Conservation (phyloP, 2,329 filamentous ascomycete species). For the Nothophaeocryptopus gaeumannii region DNA sequence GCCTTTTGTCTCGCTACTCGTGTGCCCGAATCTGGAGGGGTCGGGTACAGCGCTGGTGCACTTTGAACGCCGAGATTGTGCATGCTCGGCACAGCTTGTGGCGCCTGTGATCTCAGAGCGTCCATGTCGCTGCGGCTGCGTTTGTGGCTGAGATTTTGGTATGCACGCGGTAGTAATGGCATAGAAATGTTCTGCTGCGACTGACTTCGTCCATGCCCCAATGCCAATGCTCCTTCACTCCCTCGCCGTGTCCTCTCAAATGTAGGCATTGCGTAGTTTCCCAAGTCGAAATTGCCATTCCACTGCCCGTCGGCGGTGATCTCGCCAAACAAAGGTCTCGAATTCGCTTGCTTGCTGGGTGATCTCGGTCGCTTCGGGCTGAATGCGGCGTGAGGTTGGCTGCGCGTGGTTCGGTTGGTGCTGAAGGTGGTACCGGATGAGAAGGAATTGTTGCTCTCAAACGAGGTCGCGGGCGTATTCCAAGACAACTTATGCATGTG, state of each 20-base stretch:
- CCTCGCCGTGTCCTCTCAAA: slow-evolving; percentile 51
- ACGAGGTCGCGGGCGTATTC: slow-evolving; percentile 29
- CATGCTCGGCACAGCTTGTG: slow-evolving; percentile 28
- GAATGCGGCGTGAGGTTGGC: slow-evolving; percentile 30
- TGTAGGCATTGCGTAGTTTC: slow-evolving; percentile 28
- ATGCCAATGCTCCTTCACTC: slow-evolving; percentile 67
- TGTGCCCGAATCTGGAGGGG: slow-evolving; percentile 25
- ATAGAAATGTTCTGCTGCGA: slow-evolving; percentile 46
- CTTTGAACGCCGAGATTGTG: slow-evolving; percentile 25
- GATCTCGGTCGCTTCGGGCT: slow-evolving; percentile 23
- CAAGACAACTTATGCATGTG: slow-evolving; percentile 23
- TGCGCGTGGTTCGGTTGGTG: slow-evolving; percentile 23
- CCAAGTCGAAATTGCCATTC: slow-evolving; percentile 37
- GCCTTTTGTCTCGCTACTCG: background rate
- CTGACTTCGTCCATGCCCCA: slow-evolving; percentile 52
- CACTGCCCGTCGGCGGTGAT: slow-evolving; percentile 60
- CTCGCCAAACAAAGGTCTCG: slow-evolving; percentile 70
- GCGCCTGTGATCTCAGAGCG: slow-evolving; percentile 13
- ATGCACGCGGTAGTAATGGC: slow-evolving; percentile 17
- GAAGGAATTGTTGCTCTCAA: slow-evolving; percentile 29
- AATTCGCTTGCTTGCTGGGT: slow-evolving; percentile 16
- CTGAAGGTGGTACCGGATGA: slow-evolving; percentile 26
- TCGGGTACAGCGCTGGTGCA: slow-evolving; percentile 23
- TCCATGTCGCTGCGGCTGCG: slow-evolving; percentile 36
- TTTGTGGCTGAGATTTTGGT: slow-evolving; percentile 30